A percentile compares a stretch with the other conserved stretches of the same genome.
Conservation (phyloP, 441 rosid genomes). For the Jatropha podagrica region DNA sequence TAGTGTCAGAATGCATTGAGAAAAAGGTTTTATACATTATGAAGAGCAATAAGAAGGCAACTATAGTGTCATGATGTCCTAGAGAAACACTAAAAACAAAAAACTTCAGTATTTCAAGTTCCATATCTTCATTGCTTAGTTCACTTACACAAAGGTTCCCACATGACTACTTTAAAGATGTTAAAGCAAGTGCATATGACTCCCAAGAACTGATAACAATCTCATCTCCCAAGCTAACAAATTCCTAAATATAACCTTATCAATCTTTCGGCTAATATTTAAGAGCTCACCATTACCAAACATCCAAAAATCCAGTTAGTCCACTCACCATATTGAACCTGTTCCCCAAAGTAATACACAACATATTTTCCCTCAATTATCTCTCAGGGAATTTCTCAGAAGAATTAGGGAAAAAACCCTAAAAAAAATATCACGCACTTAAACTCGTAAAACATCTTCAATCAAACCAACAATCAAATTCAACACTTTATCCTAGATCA, state of each 20-base stretch:
- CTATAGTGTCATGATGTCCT: neutral
- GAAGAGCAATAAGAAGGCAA: neutral
- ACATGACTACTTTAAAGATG: neutral
- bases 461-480: neutral
- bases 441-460: neutral
- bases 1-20: neutral
- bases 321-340: neutral
- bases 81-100: neutral
- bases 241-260: neutral
- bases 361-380: neutral
- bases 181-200: neutral
- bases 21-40: neutral
- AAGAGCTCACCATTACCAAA: neutral
- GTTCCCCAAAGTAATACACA: neutral
- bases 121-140: no score
- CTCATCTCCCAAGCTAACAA: neutral
- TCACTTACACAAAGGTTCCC: neutral
- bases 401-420: neutral
- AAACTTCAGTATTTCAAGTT: neutral
- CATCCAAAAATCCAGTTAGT: neutral
- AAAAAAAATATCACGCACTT: neutral
- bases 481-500: neutral
- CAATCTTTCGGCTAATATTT: neutral
- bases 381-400: neutral
- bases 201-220: neutral